Conservation (phyloP, 345 rosid genomes). For the Noccaea caerulescens region DNA sequence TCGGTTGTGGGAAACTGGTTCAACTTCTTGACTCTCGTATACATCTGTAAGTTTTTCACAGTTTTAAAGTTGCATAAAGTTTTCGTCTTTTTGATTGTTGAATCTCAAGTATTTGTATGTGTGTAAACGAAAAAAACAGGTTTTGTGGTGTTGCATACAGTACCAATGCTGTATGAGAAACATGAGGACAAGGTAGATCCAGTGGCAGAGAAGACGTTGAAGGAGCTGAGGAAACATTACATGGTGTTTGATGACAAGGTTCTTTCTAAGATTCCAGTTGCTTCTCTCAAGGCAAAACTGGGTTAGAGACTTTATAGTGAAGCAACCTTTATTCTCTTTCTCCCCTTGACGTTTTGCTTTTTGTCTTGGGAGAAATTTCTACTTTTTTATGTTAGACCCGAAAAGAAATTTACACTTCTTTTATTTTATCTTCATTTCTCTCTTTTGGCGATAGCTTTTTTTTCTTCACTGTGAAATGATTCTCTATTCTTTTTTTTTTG, state of each 20-base stretch:
- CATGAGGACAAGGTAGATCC: constrained; percentile 84
- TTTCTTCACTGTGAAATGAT: not conserved
- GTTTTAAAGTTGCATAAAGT: not conserved
- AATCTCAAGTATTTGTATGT: not conserved
- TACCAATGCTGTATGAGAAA: constrained; percentile 85
- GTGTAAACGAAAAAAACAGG: constrained; percentile 31
- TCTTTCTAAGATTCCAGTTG: constrained; percentile 61
- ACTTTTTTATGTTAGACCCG: not conserved
- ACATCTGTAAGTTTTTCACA: constrained; percentile 45
- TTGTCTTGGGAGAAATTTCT: constrained; percentile 26
- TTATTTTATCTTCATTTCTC: not conserved
- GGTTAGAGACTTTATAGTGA: constrained; percentile 31
- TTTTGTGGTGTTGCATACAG: constrained; percentile 67
- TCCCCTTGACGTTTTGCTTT: constrained; percentile 25
- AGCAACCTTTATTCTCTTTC: not conserved
- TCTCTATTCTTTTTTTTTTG: not conserved
- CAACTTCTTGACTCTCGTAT: constrained; percentile 82
- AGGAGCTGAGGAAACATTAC: constrained; percentile 71
- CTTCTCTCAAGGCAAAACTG: constrained; percentile 53
- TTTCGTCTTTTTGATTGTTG: not conserved
- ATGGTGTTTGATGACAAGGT: constrained; percentile 72
- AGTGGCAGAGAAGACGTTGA: constrained; percentile 64
- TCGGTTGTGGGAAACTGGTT: constrained; percentile 75
- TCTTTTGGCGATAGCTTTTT: not conserved
- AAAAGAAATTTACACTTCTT: not conserved